Base-by-base conservation (phyloP, 257 asterid species). In the Solanum corneliomulleri region DNA sequence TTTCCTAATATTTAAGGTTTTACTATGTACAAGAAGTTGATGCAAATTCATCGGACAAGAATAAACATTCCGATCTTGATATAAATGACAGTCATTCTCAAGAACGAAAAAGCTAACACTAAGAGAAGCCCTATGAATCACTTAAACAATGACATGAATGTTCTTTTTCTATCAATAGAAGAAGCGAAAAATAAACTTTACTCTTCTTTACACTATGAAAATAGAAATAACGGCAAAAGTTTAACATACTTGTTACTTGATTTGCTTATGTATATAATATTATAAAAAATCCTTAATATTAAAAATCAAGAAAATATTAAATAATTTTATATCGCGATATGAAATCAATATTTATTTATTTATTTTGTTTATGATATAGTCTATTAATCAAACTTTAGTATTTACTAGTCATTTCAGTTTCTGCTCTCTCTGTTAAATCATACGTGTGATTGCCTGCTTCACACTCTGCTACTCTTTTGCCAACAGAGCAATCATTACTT, bases 381-480 rank as follows among this genome's bases (percentile, higher is more conserved):
- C 9, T 56, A 56, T 18, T 52, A 0, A 52, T 91, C 91, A 82
- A 87, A 86, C 87, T 39, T 35, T 80, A 89, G 89, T 91, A 90
- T 86, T 90, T 87, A 88, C 21, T 72, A 75, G 86, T 88, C 91
- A 87, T 80, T 20, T 20, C 47, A 45, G 41, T 49, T 49, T 81
- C 83, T 42, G 58, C 83, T n/a, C 1, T 88, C 58, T 42, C 84
- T 56, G 85, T 81, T 81, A 81, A 49, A 81, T 29, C 69, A 64
- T 88, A n/a, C 66, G 45, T 20, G 70, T 66, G 35, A 45, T 29
- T 80, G 29, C 44, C 85, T 80, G 85, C 7, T 68, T 81, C 69
- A 37, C 16, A 47, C 84, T 80, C 15, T 80, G 84, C 25, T 80
- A 49, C 86, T 84, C 21, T 20, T 20, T 27, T 81, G 39, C 78